A percentile compares a stretch with the other conserved stretches of the same genome.
These are phyloP conservation scores for Puccinia hordei DNA, from an alignment of 1,284 basidiomycete genomes.

Conservation along the genomic window DNA sequence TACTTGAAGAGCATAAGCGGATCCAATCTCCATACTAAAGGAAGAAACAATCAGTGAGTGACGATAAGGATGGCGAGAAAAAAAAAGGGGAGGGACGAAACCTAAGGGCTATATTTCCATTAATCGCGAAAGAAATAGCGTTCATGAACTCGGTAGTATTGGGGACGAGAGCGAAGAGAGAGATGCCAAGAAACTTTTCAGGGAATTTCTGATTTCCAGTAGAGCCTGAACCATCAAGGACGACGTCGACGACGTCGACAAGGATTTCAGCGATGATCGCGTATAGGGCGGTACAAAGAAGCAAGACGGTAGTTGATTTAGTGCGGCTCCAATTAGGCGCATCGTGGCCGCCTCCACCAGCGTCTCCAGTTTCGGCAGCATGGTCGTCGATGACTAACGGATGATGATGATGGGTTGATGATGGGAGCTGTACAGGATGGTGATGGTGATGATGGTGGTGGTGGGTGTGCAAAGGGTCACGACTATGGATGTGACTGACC, in stretches of 20 bases:
- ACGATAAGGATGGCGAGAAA: background rate
- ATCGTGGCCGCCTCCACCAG: slow-evolving; percentile 84
- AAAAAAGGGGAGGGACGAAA: slow-evolving; percentile 60
- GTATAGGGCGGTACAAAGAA: slow-evolving; percentile 88
- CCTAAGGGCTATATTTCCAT: slow-evolving; percentile 96
- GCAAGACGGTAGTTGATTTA: slow-evolving; percentile 80
- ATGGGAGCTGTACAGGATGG: background rate
- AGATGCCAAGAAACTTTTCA: slow-evolving; percentile 96
- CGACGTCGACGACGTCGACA: slow-evolving; percentile 92
- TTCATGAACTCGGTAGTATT: slow-evolving; percentile 99
- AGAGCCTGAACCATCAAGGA: slow-evolving; percentile 69
- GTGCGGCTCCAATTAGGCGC: slow-evolving; percentile 90
- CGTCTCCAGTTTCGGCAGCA: slow-evolving; percentile 58
- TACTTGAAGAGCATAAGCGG: slow-evolving; percentile 96
- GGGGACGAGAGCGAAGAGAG: slow-evolving; percentile 93
- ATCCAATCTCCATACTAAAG: slow-evolving; percentile 95
- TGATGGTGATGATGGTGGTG: background rate
- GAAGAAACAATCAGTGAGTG: background rate
- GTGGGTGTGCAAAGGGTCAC: slow-evolving; percentile 20
- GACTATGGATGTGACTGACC: slow-evolving; percentile 14
- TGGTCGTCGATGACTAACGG: background rate
- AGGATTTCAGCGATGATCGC: slow-evolving; percentile 94
- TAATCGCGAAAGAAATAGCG: slow-evolving; percentile 97
- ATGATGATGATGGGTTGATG: slow-evolving; percentile 4
- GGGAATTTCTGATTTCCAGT: slow-evolving; percentile 83